Conservation (phyloP, 352 stramenopile species). For the Thraustochytrium striatum region DNA sequence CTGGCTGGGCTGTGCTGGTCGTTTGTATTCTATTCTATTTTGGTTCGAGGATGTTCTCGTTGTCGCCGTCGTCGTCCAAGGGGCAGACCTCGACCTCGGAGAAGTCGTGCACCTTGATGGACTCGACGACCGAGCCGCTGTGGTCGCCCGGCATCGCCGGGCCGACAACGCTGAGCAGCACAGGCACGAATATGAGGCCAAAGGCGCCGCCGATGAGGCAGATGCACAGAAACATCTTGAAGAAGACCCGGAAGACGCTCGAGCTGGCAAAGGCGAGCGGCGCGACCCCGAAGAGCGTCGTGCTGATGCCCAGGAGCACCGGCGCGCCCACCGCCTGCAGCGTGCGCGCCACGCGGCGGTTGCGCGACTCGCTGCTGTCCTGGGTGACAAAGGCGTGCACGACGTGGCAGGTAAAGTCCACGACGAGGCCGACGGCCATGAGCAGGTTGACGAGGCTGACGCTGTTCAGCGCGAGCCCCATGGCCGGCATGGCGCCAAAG, state of each 20-base stretch:
- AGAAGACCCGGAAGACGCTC: conserved; percentile 51
- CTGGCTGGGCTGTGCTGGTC: no score
- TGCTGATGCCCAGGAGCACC: conserved; percentile 46
- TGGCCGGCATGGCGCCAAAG: conserved; percentile 49
- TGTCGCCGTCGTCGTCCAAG: no score
- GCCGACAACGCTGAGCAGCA: conserved; percentile 11
- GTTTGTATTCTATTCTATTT: no score
- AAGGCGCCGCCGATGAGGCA: conserved; percentile 37
- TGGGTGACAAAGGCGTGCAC: conserved; percentile 45
- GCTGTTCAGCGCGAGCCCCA: conserved; percentile 49
- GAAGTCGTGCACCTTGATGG: no score
- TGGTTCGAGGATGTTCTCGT: no score
- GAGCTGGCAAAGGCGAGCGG: conserved; percentile 49
- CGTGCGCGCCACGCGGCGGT: conserved; percentile 18
- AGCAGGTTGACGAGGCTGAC: conserved; percentile 49
- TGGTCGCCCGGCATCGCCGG: no score
- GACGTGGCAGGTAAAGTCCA: conserved; percentile 52
- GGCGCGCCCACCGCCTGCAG: conserved; percentile 48
- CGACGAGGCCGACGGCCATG: conserved; percentile 51
- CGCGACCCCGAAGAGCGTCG: conserved; percentile 52
- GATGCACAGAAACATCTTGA: conserved; percentile 48
- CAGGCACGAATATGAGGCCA: conserved; percentile 1
- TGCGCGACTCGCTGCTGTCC: background rate
- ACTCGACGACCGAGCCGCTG: no score
- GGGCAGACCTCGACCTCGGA: no score